phyloP scores from a whole-genome alignment of 2,329 filamentous ascomycete species.

The Pseudogymnoascus sp. region DNA sequence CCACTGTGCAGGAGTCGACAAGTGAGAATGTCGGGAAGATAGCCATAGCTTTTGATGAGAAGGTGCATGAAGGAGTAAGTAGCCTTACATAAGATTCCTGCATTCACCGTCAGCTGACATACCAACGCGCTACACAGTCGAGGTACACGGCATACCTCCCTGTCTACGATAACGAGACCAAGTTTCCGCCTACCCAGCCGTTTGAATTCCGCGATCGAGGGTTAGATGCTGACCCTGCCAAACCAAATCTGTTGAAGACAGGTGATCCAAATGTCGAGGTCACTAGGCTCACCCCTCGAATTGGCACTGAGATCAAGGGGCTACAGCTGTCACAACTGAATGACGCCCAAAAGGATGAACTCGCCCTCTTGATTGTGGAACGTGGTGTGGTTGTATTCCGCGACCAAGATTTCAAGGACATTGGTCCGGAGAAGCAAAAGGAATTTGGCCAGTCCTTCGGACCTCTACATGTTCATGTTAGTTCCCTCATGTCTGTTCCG shows the following conservation, averaged over 20 bases:
- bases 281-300: slow-evolving; percentile 27
- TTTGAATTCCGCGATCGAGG: slow-evolving; percentile 67
- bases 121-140: slow-evolving; percentile 19
- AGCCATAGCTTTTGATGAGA: background rate
- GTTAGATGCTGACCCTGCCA: slow-evolving; percentile 59
- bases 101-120: background rate
- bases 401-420: slow-evolving; percentile 58
- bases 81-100: background rate
- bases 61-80: background rate
- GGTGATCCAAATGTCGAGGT: slow-evolving; percentile 52
- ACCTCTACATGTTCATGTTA: slow-evolving; percentile 61
- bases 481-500: background rate
- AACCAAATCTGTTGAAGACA: slow-evolving; percentile 61
- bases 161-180: slow-evolving; percentile 55
- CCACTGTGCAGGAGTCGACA: background rate
- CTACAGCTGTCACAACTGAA: slow-evolving; percentile 38
- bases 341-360: slow-evolving; percentile 39
- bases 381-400: slow-evolving; percentile 53
- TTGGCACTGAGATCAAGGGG: slow-evolving; percentile 30
- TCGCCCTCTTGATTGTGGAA: slow-evolving; percentile 39
- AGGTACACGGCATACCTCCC: slow-evolving; percentile 63
- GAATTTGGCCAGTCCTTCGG: slow-evolving; percentile 66
- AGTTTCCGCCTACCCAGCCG: slow-evolving; percentile 53
- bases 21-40: background rate
- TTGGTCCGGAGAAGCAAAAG: slow-evolving; percentile 59